Conservation (phyloP, 495 filamentous ascomycete species). For the Penicillium cosmopolitanum region DNA sequence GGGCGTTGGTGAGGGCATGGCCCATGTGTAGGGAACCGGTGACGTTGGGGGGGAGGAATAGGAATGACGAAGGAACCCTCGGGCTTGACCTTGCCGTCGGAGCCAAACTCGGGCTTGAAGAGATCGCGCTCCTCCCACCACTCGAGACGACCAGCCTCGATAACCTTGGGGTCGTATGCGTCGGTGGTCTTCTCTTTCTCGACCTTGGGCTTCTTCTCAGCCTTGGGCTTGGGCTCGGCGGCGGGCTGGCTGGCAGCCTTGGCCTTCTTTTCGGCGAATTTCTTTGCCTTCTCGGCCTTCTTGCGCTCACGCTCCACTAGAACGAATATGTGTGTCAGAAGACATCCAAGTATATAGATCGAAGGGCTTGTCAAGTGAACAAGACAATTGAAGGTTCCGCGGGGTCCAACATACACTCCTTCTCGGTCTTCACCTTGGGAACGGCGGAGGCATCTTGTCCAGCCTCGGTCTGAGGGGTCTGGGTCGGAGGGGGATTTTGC, state of each 20-base stretch:
- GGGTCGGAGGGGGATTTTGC: slow-evolving; percentile 48
- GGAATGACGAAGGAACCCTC: slow-evolving; percentile 73
- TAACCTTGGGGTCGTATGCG: slow-evolving; percentile 59
- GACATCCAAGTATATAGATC: not conserved
- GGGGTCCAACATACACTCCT: slow-evolving; percentile 50
- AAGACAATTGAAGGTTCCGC: not conserved
- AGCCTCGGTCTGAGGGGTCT: slow-evolving; percentile 32
- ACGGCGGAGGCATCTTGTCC: slow-evolving; percentile 49
- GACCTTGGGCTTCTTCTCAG: slow-evolving; percentile 58
- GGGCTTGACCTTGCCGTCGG: slow-evolving; percentile 68
- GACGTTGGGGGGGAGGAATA: slow-evolving; percentile 80
- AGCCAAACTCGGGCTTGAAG: slow-evolving; percentile 71
- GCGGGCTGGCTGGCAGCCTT: slow-evolving; percentile 48
- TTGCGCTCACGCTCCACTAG: slow-evolving; percentile 59
- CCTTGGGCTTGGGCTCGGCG: slow-evolving; percentile 53
- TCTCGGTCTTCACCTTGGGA: slow-evolving; percentile 63
- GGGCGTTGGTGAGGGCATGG: slow-evolving; percentile 66
- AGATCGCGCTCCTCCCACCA: slow-evolving; percentile 69
- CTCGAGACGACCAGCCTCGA: slow-evolving; percentile 59
- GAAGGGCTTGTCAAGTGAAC: too few species aligned
- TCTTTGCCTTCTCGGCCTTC: slow-evolving; percentile 64
- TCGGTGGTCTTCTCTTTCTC: slow-evolving; percentile 57
- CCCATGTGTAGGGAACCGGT: slow-evolving; percentile 72
- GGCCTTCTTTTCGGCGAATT: slow-evolving; percentile 62
- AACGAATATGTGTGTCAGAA: slow-evolving; percentile 24